Evolutionary conservation across 208 protist genomes (phyloP), one percentile per base, ranked within the genome.

Genomic region (Perkinsela sp.): DNA sequence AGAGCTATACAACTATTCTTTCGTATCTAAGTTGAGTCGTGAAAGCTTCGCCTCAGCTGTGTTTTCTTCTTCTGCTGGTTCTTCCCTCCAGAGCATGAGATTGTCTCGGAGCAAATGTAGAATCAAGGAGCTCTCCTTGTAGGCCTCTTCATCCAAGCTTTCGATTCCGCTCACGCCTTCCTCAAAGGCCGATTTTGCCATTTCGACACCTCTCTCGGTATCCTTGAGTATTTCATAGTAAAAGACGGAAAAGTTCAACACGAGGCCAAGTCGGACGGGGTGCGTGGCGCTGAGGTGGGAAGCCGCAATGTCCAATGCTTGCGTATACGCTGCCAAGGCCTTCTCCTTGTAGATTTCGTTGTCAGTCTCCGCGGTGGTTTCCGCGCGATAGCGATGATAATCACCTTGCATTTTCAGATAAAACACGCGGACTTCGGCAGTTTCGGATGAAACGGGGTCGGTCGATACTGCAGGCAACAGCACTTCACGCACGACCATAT

Each of bases 181-280:
- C 67, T 96, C 88, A 75, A 95, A 96, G 15, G 90, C 90, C 76
- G 83, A 75, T 67, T 91, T 90, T 2, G 92, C 92, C 48, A 95
- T 83, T 72, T 88, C 79, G 80, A 89, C 89, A 69, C 82, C 81
- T 76, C 89, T 83, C 68, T 97, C 91, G 74, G 94, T 90, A 67
- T 88, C 78, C 74, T 96, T 95, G 73, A 97, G 81, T 75, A 98
- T 98, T 81, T 99, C 96, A 79, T 98, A 99, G 81, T 98, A 97
- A 80, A 99, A 99, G 48, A 99, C 96, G 30, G 94, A 97, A 78
- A 98, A 98, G 89, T 98, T 99, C 31, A 99, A 88, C 65, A 94
- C 96, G 66, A 98, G 93, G 69, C 96, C 95, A n/a, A 99, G 88
- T 67, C 96, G 92, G 68, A 98, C 96, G 31, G 96, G 96, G 83